Base-by-base conservation (phyloP, 139 green algal species). In the Picochlorum costavermella region DNA sequence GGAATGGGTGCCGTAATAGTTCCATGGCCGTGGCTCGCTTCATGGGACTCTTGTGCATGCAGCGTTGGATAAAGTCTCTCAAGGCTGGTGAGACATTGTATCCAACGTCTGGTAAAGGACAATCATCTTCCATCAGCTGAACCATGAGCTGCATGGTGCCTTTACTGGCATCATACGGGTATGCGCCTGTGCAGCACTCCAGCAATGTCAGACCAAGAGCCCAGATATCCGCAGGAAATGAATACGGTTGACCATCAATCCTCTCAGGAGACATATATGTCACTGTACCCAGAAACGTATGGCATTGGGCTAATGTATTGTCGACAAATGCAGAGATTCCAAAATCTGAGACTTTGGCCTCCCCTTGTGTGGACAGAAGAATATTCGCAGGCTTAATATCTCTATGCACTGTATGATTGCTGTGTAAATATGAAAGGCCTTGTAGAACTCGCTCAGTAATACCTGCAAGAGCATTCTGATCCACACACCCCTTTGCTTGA, bases 211-310 rank as follows among this genome's bases (percentile, higher is more conserved):
- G 75, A 2, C 90, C 92, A 53, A 98, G 75, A 31, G 57, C 86
- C 88, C 88, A 95, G 53, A 95, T 84, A 74, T 95, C 88, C 2
- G 81, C 75, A 3, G 78, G 67, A 57, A 88, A 91, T 29, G 73
- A 80, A 80, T 98, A 98, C 5, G 80, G 63, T 53, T 88, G 28
- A 9, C 89, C 86, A 59, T 85, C 81, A 62, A 98, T 90, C 37
- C 92, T 86, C 83, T 98, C 92, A 0, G 92, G 92, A 1, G 83
- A 92, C 92, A 98, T 98, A 82, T 98, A 98, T 2, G 92, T 97
- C 16, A 95, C 90, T 0, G 92, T 98, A 46, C 92, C 92, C 33
- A 85, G 63, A 65, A 89, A 95, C 2, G 87, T 95, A 60, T 86
- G 64, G 81, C 87, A 94, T 81, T 89, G 75, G 37, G 86, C 86